Base-by-base conservation (phyloP, 1,284 basidiomycete species). In the Moesziomyces aphidis region DNA sequence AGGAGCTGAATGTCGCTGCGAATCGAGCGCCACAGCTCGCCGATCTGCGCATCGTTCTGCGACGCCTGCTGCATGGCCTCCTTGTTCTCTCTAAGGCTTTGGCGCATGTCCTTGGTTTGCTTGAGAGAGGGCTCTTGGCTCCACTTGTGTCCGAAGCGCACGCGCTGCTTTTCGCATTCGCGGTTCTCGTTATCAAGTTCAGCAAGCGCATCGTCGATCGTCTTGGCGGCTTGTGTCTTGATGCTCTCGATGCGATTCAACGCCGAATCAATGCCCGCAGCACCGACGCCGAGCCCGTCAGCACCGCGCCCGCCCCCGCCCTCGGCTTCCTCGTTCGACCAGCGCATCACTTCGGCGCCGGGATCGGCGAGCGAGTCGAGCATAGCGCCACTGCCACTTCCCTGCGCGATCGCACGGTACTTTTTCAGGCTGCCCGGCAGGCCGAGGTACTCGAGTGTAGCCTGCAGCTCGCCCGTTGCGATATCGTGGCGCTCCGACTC, bases 401-500 rank as follows among this genome's bases (percentile, higher is more conserved):
- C 92, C 47, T 93, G 91, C 4, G 89, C 88, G 84, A 96, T 91
- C 0, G 90, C 89, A 62, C 90, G 90, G 87, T 91, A 98, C 53
- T 91, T 87, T 9, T 87, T 85, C n/a, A 99, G 85, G 0, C 91
- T 90, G 21, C 89, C 89, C 53, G 92, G 92, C 17, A 99, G 89
- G 1, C 92, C 92, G 66, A 97, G 86, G 43, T 91, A 90, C 49
- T 97, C 95, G 39, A 99, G 86, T 17, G 90, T 90, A 50, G 92
- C 92, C 67, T 90, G 88, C 39, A 90, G 89, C 84, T 97, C 93
- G 1, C 88, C 91, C 78, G 97, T 94, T 0, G 92, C 91, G 15
- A 90, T 85, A 71, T 98, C 95, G 0, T 90, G 90, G 50, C 91
- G 89, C 87, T 98, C 95, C 1, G 92, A 91, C 84, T 98, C 95